Base-by-base conservation (phyloP, 148 eudicot genomes). In the Silene conica region DNA sequence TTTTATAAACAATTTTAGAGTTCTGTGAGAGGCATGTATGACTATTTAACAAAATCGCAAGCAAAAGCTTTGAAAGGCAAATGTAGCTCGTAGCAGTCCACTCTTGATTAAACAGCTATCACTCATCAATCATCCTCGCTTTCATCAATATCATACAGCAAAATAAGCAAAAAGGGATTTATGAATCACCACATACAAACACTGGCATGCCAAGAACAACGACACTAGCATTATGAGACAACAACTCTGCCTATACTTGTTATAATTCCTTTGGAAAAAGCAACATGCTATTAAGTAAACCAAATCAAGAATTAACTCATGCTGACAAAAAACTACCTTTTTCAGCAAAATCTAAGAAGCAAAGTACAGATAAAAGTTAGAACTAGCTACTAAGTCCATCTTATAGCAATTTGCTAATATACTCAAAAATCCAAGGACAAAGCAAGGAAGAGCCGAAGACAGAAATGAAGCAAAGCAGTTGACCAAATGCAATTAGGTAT, bases 401-500 rank as follows among this genome's bases (percentile, higher is more conserved):
- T 38, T 34, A 14, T 25, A 19, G 43, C 43, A 50, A 70, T n/a
- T 10, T 18, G 54, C 41, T 8, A 57, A 59, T 23, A 62, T 76
- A 57, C 8, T 70, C 15, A 14, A 20, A 4, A 45, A 65, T n/a
- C 34, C 57, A 20, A 23, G 20, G 59, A 21, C 5, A 41, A 52
- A 61, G 9, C 11, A 70, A 73, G 73, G 63, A 59, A 23, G 16
- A 48, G 14, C 14, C 9, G 16, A 12, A 50, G 22, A 52, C 13
- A 25, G 22, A 21, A 58, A 34, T 19, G 38, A 28, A 18, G 26
- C 15, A 73, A 22, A 34, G 48, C 55, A 13, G 54, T 12, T 50
- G 58, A n/a, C 70, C 56, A 75, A 70, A 70, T 65, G 62, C 45
- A 75, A 79, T 23, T n/a, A 55, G 52, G n/a, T 8, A 43, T 15